Evolutionary conservation across 768 basidiomycete species (phyloP), one percentile per base, ranked within the genome.

Genomic region (Rhizopogon roseolus): DNA sequence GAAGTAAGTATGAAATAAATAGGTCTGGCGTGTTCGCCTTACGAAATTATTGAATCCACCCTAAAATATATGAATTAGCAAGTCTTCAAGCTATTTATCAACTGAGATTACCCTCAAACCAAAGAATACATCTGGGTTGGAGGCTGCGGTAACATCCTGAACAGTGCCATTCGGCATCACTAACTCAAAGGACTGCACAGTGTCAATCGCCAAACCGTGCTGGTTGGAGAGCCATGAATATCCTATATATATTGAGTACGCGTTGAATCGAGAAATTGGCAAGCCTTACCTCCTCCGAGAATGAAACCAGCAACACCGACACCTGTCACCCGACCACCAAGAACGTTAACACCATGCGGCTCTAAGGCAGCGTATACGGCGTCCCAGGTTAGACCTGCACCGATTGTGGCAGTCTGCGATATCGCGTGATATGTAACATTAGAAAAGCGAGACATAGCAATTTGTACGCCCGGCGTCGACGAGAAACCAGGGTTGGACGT

Each of bases 191-290:
- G 76, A 77, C 16, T 66, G 65, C 41, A 84, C 69, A 7, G 71
- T 82, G 58, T 85, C 83, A 17, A 73, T 48, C 0, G 80, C 77
- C 48, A 86, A 57, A 7, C 84, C 83, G 58, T 75, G 70, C 55
- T 82, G 80, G 60, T 85, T 85, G 0, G 79, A 79, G 57, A 74
- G 69, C 76, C 77, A 85, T 2, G 82, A 84, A 57, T 81, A 86
- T 1, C 84, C 82, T 74, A 17, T 25, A 13, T 3, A 42, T 17
- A 14, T 22, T 32, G 25, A 37, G 27, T 16, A 38, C 27, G 17
- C 34, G 39, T 4, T 72, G 79, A 3, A 25, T 13, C 4, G 22
- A 43, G 1, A 13, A 29, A 79, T 76, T 8, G 39, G 10, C 13
- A 3, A 11, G 16, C 42, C 61, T 49, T 29, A 73, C 72, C 81